Evolutionary conservation across 176 grass and related monocot species (phyloP), one percentile per base, ranked within the genome.

Genomic region (Carex pumila): DNA sequence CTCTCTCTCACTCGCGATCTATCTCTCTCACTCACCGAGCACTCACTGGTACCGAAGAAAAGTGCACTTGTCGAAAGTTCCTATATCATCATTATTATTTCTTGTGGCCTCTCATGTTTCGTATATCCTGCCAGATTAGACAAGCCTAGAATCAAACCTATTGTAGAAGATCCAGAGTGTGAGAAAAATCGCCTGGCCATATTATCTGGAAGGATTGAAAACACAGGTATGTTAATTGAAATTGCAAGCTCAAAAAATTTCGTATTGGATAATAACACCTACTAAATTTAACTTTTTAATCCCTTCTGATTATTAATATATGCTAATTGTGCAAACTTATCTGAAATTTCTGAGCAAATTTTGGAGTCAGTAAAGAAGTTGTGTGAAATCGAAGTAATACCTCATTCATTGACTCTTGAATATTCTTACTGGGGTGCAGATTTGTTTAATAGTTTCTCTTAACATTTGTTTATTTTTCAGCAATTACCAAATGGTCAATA

Each of bases 351-450:
- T 37, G 85, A 90, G 66, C 29, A 88, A 84, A 65, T 82, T n/a
- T 71, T 88, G 18, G 84, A 89, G 88, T 88, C 93, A 19, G 70
- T 95, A 80, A 99, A 92, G 89, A 88, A 86, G 14, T 76, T 92
- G 41, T 99, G 96, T 77, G 85, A 86, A 66, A 21, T 95, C 59
- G 87, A 95, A 92, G 83, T 85, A 17, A 88, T 95, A 64, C 85
- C 93, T 79, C 85, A 99, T 80, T 78, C 76, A 29, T 78, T 99
- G 87, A 94, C 89, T 56, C 89, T 99, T 81, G 90, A 89, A 84
- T 99, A 99, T 88, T 94, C 96, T 4, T 95, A 94, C 55, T 99
- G 91, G 91, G 80, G 88, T 59, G 93, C 91, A 89, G 93, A 93
- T 99, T 39, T 84, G 93, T 89, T 82, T 85, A 12, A 53, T 81